Percentiles rank a stretch among this genome's conserved stretches.
Evolutionary conservation across 495 filamentous ascomycete genomes (phyloP).

Genomic region (Annulohypoxylon maeteangense): DNA sequence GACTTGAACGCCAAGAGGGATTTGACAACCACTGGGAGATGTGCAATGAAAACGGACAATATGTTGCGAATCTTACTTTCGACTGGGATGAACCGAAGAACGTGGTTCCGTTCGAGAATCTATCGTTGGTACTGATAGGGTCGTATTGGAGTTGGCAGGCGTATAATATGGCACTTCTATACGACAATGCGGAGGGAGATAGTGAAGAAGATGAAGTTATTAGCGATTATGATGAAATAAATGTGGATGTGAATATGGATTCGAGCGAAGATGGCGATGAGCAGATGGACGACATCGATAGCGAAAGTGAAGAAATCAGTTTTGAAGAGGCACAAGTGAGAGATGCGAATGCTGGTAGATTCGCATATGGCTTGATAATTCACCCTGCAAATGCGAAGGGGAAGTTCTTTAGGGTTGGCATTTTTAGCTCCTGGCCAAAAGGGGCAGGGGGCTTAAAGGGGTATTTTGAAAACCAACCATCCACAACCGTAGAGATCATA

Average conservation of each 20-base stretch:
- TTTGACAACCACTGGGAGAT: conserved; percentile 5
- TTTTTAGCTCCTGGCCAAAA: conserved; percentile 6
- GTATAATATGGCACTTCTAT: conserved; percentile 1
- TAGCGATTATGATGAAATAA: not conserved
- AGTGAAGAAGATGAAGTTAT: not conserved
- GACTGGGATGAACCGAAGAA: not conserved
- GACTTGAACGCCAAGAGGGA: not conserved
- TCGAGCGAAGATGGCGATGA: not conserved
- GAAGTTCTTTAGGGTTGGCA: conserved; percentile 1
- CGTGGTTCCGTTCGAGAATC: not conserved
- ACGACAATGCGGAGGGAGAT: not conserved
- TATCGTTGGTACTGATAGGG: not conserved
- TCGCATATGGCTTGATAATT: not conserved
- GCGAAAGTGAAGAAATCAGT: not conserved
- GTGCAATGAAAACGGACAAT: not conserved
- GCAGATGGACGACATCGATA: not conserved
- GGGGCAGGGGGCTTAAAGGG: not conserved
- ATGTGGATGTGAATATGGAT: not conserved
- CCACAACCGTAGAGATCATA: not conserved
- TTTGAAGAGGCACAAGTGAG: not conserved
- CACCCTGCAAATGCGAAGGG: not conserved
- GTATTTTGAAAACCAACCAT: not conserved
- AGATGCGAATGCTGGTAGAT: not conserved
- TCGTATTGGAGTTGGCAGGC: not conserved
- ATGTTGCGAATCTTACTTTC: conserved; percentile 4